Percentiles rank a stretch among this genome's conserved stretches.
Evolutionary conservation across 1,284 basidiomycete genomes (phyloP).

Genomic region (Anthracocystis setariae): DNA sequence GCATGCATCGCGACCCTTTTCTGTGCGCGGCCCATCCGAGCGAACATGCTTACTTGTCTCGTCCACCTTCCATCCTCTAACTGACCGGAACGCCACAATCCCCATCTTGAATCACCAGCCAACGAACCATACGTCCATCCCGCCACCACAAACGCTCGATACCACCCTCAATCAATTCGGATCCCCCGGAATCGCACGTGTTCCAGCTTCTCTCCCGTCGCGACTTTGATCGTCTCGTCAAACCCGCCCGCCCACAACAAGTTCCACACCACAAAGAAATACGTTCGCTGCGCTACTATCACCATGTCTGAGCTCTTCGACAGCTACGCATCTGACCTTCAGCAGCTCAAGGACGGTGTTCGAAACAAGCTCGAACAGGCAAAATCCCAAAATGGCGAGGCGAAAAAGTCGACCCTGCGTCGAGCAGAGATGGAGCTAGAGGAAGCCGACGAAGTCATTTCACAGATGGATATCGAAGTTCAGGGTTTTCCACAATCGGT

Average conservation of each 20-base stretch:
- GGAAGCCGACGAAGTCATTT: slow-evolving; percentile 93
- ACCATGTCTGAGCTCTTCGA: slow-evolving; percentile 67
- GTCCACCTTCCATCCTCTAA: no score
- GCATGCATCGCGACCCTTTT: slow-evolving; percentile 12
- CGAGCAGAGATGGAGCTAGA: slow-evolving; percentile 94
- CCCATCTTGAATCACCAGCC: no score
- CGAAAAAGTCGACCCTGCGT: slow-evolving; percentile 82
- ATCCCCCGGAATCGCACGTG: no score
- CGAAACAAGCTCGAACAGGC: slow-evolving; percentile 46
- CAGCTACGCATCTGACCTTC: slow-evolving; percentile 64
- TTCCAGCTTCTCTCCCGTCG: no score
- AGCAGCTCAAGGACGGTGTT: slow-evolving; percentile 57
- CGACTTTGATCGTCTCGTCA: no score
- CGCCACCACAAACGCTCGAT: background rate
- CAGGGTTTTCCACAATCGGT: slow-evolving; percentile 84
- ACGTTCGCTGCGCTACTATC: background rate
- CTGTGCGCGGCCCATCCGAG: no score
- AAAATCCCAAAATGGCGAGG: slow-evolving; percentile 71
- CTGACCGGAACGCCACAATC: no score
- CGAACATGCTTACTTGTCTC: no score
- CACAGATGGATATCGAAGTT: slow-evolving; percentile 99
- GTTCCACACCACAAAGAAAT: background rate
- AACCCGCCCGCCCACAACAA: background rate
- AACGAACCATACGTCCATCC: background rate
- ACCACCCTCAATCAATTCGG: background rate